Evolutionary conservation across 352 stramenopile genomes (phyloP).

Genomic region (Phytophthora sp.): DNA sequence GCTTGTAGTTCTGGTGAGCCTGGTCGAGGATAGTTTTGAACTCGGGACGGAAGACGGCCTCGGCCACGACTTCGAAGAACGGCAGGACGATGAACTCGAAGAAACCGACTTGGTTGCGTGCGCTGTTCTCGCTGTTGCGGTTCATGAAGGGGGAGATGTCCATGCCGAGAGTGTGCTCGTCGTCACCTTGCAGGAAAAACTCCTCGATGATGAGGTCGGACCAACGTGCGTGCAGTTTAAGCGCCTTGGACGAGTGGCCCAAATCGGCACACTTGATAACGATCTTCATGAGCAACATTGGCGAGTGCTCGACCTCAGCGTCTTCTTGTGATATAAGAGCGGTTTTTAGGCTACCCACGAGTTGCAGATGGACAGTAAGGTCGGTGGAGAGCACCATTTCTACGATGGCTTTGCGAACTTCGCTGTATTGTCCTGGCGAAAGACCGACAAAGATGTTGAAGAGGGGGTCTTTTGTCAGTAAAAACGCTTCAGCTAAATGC

Average conservation of each 20-base stretch:
- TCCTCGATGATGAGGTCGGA: constrained; percentile 93
- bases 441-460: constrained; percentile 84
- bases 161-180: constrained; percentile 90
- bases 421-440: constrained; percentile 50
- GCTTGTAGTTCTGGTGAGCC: constrained; percentile 83
- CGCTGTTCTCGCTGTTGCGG: constrained; percentile 86
- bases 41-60: constrained; percentile 75
- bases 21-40: constrained; percentile 86
- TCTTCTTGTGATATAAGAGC: constrained; percentile 82
- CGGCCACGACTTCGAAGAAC: constrained; percentile 81
- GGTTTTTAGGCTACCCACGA: constrained; percentile 82
- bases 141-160: constrained; percentile 94
- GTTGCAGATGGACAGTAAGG: constrained; percentile 78
- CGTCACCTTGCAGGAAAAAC: constrained; percentile 95
- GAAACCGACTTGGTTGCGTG: constrained; percentile 85
- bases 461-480: constrained; percentile 64
- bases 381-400: constrained; percentile 90
- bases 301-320: constrained; percentile 72
- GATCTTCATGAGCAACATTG: constrained; percentile 88
- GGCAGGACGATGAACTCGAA: constrained; percentile 89
- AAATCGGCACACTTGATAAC: constrained; percentile 93
- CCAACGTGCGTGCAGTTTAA: constrained; percentile 87
- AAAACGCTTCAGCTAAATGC: constrained; percentile 87
- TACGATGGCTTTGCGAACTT: constrained; percentile 84
- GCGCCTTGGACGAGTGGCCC: constrained; percentile 90